Evolutionary conservation across 176 grass and related monocot species (phyloP).

Genomic region (Oryza nivara): DNA sequence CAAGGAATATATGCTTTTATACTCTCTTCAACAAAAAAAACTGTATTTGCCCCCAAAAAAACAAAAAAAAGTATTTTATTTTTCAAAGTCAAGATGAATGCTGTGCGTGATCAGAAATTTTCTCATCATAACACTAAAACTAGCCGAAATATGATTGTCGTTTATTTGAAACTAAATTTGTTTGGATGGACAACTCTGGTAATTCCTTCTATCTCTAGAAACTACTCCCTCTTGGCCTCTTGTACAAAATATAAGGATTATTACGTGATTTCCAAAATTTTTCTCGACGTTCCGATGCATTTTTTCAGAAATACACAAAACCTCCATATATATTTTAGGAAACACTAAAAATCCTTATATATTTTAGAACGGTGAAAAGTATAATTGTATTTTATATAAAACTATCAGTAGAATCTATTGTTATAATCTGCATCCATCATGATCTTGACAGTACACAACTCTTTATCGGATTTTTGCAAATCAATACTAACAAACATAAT

Average conservation of each 20-base stretch:
- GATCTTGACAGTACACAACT: background rate
- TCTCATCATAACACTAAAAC: background rate
- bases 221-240: too few species aligned
- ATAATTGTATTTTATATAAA: background rate
- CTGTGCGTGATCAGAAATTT: background rate
- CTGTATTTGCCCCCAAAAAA: background rate
- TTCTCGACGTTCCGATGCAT: too few species aligned
- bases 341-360: too few species aligned
- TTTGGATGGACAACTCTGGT: background rate
- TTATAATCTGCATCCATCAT: background rate
- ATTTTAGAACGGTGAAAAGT: too few species aligned
- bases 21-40: background rate
- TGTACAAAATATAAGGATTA: too few species aligned
- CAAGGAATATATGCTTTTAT: background rate
- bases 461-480: background rate
- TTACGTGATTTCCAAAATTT: too few species aligned
- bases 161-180: background rate
- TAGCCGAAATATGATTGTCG: background rate
- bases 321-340: too few species aligned
- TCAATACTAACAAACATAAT: too few species aligned
- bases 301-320: too few species aligned
- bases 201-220: background rate
- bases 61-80: background rate
- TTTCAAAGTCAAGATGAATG: background rate
- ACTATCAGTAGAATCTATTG: background rate